Conservation (phyloP, 2,329 filamentous ascomycete genomes). For the Epichloe coenophiala region DNA sequence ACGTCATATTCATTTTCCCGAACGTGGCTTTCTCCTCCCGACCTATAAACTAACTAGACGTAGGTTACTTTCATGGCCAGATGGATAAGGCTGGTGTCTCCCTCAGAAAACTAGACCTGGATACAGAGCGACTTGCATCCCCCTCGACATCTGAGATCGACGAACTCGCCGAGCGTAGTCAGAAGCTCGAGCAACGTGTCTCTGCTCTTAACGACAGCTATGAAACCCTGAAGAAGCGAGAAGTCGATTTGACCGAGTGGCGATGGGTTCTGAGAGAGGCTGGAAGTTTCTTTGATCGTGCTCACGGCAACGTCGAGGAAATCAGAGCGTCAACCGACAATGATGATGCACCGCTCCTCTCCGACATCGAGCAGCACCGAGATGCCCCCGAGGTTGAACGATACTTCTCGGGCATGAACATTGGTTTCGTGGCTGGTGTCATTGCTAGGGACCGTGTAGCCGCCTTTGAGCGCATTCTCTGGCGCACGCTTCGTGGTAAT, state of each 20-base stretch:
- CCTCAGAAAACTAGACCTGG: conserved; percentile 82
- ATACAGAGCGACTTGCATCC: conserved; percentile 71
- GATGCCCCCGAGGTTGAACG: conserved; percentile 58
- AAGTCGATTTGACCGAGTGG: conserved; percentile 96
- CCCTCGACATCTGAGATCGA: conserved; percentile 93
- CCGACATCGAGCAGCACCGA: conserved; percentile 78
- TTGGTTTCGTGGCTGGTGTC: conserved; percentile 94
- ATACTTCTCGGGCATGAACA: conserved; percentile 95
- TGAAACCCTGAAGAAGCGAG: conserved; percentile 93
- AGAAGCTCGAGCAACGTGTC: conserved; percentile 83
- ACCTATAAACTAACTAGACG: conserved; percentile 15
- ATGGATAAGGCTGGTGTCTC: conserved; percentile 87
- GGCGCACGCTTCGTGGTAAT: conserved; percentile 93
- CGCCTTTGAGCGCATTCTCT: conserved; percentile 92
- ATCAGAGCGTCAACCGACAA: conserved; percentile 83
- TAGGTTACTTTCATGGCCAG: conserved; percentile 86
- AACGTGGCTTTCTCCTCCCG: conserved; percentile 1
- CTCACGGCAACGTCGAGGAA: conserved; percentile 91
- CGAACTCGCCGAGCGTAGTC: conserved; percentile 81
- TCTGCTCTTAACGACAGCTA: conserved; percentile 94
- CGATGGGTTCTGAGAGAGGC: conserved; percentile 95
- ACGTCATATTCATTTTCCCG: conserved; percentile 28
- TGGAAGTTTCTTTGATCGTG: conserved; percentile 92
- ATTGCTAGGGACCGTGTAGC: conserved; percentile 86
- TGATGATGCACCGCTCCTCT: conserved; percentile 84